Conservation (phyloP, 495 filamentous ascomycete species). For the Lasiosphaeriaceae sp. region DNA sequence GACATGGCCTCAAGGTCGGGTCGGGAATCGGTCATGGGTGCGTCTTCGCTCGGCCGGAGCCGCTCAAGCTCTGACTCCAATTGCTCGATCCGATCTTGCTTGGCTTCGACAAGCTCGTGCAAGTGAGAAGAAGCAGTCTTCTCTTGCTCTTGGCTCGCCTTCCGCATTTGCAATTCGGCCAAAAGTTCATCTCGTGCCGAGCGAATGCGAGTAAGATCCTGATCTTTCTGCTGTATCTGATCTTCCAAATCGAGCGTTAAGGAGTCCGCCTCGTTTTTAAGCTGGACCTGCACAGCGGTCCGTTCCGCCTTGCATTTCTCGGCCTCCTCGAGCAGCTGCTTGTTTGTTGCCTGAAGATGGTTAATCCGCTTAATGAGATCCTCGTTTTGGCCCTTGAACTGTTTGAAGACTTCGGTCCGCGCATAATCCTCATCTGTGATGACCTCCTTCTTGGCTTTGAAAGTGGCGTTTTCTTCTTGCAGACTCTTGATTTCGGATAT, state of each 20-base stretch:
- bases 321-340: conserved; percentile 77
- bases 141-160: conserved; percentile 73
- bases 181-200: conserved; percentile 76
- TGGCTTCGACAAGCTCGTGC: conserved; percentile 72
- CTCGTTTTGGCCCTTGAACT: conserved; percentile 82
- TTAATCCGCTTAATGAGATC: conserved; percentile 90
- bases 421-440: conserved; percentile 91
- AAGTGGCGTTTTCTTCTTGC: conserved; percentile 70
- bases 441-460: conserved; percentile 52
- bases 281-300: conserved; percentile 69
- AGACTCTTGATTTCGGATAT: conserved; percentile 76
- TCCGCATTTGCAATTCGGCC: conserved; percentile 77
- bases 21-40: conserved; percentile 38
- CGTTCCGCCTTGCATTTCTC: conserved; percentile 81
- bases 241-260: conserved; percentile 71
- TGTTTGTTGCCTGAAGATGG: conserved; percentile 83
- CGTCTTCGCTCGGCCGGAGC: conserved; percentile 49
- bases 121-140: conserved; percentile 61
- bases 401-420: conserved; percentile 87
- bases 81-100: conserved; percentile 68
- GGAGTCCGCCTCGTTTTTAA: conserved; percentile 73
- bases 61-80: conserved; percentile 79
- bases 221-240: conserved; percentile 75
- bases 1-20: conserved; percentile 50
- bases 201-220: conserved; percentile 79